Evolutionary conservation across 176 grass and related monocot genomes (phyloP), one percentile per base, ranked within the genome.

Genomic region (Aegilops speltoides): DNA sequence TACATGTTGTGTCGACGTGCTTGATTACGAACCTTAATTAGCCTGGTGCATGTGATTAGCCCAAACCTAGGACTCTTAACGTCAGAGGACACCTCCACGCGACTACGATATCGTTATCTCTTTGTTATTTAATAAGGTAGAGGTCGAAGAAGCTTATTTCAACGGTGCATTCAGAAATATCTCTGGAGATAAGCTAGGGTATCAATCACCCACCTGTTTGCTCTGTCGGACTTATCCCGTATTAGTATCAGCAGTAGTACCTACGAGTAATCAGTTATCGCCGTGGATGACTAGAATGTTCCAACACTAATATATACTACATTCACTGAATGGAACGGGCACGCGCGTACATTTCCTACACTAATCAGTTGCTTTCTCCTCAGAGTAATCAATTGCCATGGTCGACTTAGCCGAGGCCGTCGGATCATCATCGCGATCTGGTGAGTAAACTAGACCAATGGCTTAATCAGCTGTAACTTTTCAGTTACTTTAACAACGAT

Each of bases 91-190:
- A 57, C 59, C 66, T 38, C 28, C 6, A 54, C 38, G 9, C 64
- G 68, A 76, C 3, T 17, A 19, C 20, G 74, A 70, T 52, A 72
- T 70, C 29, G 1, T 3, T 60, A 60, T n/a, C 4, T 24, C 10
- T 7, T 56, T n/a, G 4, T 10, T 5, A 45, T 61, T 68, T 45
- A 82, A 65, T 76, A 22, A 13, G 32, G 23, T 63, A 65, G 25
- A 25, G 25, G 15, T 4, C 4, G 13, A 60, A 41, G 7, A 67
- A 33, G 0, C 2, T 33, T 67, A 83, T 34, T 68, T 77, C 15
- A 82, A 66, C 4, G 38, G n/a, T 28, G n/a, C 38, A n/a, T 84
- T 76, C 38, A 68, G 37, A 40, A 80, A 13, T 89, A 56, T 84
- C 31, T 14, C 66, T 23, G 9, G 4, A 46, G 26, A 24, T 32